phyloP scores from a whole-genome alignment of 1,284 basidiomycete genomes.

The Moniliophthora roreri region DNA sequence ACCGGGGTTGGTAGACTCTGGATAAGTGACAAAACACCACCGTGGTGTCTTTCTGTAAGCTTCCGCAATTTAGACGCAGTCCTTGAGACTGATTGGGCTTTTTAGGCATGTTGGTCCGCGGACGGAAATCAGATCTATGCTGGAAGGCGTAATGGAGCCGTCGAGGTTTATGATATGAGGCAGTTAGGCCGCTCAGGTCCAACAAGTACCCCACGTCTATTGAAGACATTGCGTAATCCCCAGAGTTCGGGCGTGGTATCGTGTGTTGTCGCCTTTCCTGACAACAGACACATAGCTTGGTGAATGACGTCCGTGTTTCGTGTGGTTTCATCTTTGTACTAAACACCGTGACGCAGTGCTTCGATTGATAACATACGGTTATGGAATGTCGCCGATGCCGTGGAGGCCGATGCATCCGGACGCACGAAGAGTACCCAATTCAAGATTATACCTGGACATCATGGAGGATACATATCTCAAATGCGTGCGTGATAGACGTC shows the following conservation, averaged over 20 bases:
- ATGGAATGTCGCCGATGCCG: constrained; percentile 87
- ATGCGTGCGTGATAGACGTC: constrained; percentile 60
- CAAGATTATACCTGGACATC: constrained; percentile 96
- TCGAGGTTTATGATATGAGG: constrained; percentile 95
- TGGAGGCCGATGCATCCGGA: constrained; percentile 60
- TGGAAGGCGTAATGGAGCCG: constrained; percentile 86
- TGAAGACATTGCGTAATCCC: constrained; percentile 86
- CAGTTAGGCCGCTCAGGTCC: constrained; percentile 62
- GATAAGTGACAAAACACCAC: constrained; percentile 89
- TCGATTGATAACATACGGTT: constrained; percentile 92
- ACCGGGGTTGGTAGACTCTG: constrained; percentile 80
- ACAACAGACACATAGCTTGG: constrained; percentile 89
- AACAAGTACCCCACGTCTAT: constrained; percentile 63
- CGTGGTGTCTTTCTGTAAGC: constrained; percentile 91
- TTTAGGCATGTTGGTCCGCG: constrained; percentile 90
- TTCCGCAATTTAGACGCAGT: constrained; percentile 8
- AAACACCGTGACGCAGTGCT: constrained; percentile 54
- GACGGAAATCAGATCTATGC: constrained; percentile 90
- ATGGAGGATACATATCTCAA: constrained; percentile 90
- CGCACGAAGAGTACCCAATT: constrained; percentile 75
- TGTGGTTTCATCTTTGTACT: constrained; percentile 5
- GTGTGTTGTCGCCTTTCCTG: constrained; percentile 88
- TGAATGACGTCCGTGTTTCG: constrained; percentile 37
- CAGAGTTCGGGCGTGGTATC: constrained; percentile 89
- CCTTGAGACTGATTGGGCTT: constrained; percentile 6